Conservation (phyloP, 768 basidiomycete genomes). For the Tylopilus felleus region DNA sequence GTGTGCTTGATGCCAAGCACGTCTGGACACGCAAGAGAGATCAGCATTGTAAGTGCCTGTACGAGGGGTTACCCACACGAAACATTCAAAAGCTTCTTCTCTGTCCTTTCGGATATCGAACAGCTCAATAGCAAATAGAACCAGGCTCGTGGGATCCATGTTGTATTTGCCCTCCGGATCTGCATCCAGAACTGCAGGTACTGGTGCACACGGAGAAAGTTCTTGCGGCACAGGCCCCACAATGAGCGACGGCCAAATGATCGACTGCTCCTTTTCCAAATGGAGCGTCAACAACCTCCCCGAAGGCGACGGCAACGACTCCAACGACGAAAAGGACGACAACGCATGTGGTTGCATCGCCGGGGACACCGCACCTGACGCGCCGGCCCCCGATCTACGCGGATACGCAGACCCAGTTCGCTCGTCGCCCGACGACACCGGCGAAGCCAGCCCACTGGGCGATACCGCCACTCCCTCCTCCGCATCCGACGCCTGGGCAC, state of each 20-base stretch:
- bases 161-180: conserved; percentile 63
- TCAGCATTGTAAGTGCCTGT: neutral
- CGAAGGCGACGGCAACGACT: conserved; percentile 58
- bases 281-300: conserved; percentile 76
- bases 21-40: conserved; percentile 35
- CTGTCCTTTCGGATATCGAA: conserved; percentile 72
- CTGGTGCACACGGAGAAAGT: conserved; percentile 49
- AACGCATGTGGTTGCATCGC: conserved; percentile 50
- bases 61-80: conserved; percentile 50
- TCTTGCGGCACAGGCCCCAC: conserved; percentile 66
- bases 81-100: conserved; percentile 79
- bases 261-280: conserved; percentile 73
- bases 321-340: conserved; percentile 78
- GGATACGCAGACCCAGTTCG: conserved; percentile 24
- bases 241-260: conserved; percentile 81
- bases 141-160: conserved; percentile 83
- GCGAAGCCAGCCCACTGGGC: conserved; percentile 57
- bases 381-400: conserved; percentile 24
- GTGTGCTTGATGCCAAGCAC: too few relatives aligned
- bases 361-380: conserved; percentile 57
- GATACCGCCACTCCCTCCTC: conserved; percentile 59
- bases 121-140: conserved; percentile 65
- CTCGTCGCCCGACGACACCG: conserved; percentile 58
- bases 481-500: conserved; percentile 65
- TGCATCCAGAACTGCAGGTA: conserved; percentile 52